Base-by-base conservation (phyloP, 228 moss, liverwort and hornwort species). In the Sphagnum magellanicum region DNA sequence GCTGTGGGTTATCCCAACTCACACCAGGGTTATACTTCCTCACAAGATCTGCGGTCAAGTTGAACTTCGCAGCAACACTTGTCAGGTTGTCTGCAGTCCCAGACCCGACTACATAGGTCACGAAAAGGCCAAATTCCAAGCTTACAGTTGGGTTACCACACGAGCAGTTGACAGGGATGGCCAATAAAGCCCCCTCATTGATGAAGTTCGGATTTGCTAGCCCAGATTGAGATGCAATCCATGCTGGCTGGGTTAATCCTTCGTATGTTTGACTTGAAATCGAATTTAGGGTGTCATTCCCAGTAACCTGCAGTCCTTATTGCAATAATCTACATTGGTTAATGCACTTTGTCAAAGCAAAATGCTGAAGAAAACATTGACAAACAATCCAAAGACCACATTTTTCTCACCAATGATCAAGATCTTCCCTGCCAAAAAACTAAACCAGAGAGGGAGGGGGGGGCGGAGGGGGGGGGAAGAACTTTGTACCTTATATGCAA, bases 141-240 rank as follows among this genome's bases (percentile, higher is more conserved):
- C 75, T 78, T 4, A 94, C 72, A 12, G 50, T 51, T 16, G 84
- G 67, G 63, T 81, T 76, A 55, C 84, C 84, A 49, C 92, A 93
- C 3, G 79, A 83, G 76, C 92, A 88, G 67, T 93, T 87, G 47
- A 93, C 87, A 14, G 90, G 90, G 61, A 93, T 74, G 5, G 7
- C 60, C 71, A 90, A 72, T 12, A 6, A 5, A 9, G 6, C 8
- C 14, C 76, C 84, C 4, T 10, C 0, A 5, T 6, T 0, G 48
- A 86, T 14, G 55, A 0, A 8, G 10, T 70, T 61, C 9, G 65
- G 15, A 58, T 77, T 70, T 6, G 0, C 4, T 16, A 87, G 3
- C 15, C 47, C 14, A 59, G 10, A 75, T 6, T 81, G 85, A 75
- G 74, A n/a, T 2, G 58, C 69, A 7, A 91, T 83, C 90, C 82